Percentiles rank a stretch among this genome's conserved stretches.
Evolutionary conservation across 2,329 filamentous ascomycete genomes (phyloP).

Genomic region (Fusarium acutatum): DNA sequence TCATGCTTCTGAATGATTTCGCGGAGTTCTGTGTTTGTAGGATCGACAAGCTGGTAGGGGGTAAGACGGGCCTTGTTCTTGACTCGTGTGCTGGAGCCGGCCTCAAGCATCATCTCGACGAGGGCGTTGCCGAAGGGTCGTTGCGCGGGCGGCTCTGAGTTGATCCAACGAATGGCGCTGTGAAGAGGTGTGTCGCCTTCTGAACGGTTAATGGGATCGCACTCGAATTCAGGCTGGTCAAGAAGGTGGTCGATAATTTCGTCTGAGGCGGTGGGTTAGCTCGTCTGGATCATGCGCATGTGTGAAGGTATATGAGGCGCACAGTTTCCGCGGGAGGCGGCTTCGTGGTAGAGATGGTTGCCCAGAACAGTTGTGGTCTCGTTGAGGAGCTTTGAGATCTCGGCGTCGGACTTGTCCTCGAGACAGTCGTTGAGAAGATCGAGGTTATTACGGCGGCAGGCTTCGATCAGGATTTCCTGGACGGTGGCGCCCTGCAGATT

Average conservation of each 20-base stretch:
- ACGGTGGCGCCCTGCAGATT: slow-evolving; percentile 74
- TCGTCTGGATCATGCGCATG: slow-evolving; percentile 1
- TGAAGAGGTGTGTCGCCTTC: slow-evolving; percentile 84
- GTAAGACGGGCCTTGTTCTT: slow-evolving; percentile 79
- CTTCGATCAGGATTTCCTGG: slow-evolving; percentile 87
- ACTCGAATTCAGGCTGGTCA: slow-evolving; percentile 85
- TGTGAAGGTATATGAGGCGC: slow-evolving; percentile 48
- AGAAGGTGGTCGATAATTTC: slow-evolving; percentile 84
- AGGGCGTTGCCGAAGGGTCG: slow-evolving; percentile 72
- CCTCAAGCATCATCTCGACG: slow-evolving; percentile 83
- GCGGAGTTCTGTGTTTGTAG: slow-evolving; percentile 68
- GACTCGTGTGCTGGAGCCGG: slow-evolving; percentile 67
- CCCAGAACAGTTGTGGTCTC: slow-evolving; percentile 85
- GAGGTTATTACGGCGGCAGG: slow-evolving; percentile 91
- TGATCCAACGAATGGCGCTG: slow-evolving; percentile 79
- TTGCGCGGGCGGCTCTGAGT: slow-evolving; percentile 70
- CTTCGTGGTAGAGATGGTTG: slow-evolving; percentile 89
- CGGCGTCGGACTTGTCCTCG: slow-evolving; percentile 65
- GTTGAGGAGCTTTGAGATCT: slow-evolving; percentile 84
- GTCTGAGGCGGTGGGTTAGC: slow-evolving; percentile 56
- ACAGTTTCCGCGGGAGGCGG: slow-evolving; percentile 87
- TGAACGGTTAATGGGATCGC: slow-evolving; percentile 76
- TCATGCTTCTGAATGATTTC: slow-evolving; percentile 75
- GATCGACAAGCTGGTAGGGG: slow-evolving; percentile 77
- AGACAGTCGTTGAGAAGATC: slow-evolving; percentile 83